These are phyloP conservation scores for Schrenkiella parvula DNA, from an alignment of 345 rosid species.

Conservation along the genomic window DNA sequence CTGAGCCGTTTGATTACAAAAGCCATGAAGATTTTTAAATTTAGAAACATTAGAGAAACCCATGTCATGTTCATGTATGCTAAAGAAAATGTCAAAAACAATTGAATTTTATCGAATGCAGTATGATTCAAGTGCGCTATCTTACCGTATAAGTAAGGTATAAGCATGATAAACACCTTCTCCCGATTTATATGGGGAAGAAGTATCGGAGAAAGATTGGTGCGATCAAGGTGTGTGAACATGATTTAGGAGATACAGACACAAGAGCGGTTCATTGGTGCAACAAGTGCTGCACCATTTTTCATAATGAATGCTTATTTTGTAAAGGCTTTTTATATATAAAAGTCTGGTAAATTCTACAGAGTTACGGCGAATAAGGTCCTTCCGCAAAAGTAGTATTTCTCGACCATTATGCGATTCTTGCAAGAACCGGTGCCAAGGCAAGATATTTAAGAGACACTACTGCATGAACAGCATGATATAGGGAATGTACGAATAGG, in stretches of 20 bases:
- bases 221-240: background rate
- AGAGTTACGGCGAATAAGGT: no score
- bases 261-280: background rate
- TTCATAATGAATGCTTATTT: background rate
- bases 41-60: no score
- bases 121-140: background rate
- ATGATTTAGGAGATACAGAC: background rate
- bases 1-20: background rate
- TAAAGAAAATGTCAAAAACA: no score
- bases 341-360: background rate
- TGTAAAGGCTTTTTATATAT: background rate
- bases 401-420: background rate
- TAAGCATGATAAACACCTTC: conserved; percentile 1
- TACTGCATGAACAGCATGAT: background rate
- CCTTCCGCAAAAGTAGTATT: background rate
- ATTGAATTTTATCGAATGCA: background rate
- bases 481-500: background rate
- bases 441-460: background rate
- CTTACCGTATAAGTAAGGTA: background rate
- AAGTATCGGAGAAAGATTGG: background rate
- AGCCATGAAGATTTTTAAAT: no score
- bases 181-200: background rate
- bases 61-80: background rate
- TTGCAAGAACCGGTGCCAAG: background rate
- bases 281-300: background rate